Conservation (phyloP, 1,284 basidiomycete species). For the Boletus smithii region DNA sequence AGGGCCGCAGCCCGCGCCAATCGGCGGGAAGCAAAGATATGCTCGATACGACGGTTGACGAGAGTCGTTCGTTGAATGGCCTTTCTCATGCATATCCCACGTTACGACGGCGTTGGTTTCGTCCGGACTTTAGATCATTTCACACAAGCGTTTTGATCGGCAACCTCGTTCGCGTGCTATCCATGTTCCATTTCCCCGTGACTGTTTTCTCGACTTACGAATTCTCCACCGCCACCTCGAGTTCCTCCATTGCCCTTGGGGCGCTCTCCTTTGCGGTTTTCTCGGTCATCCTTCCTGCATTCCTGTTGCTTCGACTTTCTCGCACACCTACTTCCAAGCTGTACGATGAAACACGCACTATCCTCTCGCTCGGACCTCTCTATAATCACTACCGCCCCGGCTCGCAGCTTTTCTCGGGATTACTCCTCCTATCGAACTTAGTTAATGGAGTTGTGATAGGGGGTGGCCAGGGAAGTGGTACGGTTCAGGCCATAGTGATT, state of each 20-base stretch:
- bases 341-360: slow-evolving; percentile 89
- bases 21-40: slow-evolving; percentile 53
- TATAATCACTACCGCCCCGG: slow-evolving; percentile 95
- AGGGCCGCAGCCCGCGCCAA: slow-evolving; percentile 53
- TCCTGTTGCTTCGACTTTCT: slow-evolving; percentile 73
- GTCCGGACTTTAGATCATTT: slow-evolving; percentile 66
- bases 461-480: slow-evolving; percentile 85
- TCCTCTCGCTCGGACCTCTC: slow-evolving; percentile 89
- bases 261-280: slow-evolving; percentile 76
- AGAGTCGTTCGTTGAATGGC: slow-evolving; percentile 53
- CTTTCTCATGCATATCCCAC: slow-evolving; percentile 29
- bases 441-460: slow-evolving; percentile 83
- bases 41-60: slow-evolving; percentile 47
- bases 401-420: slow-evolving; percentile 82
- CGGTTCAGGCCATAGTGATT: slow-evolving; percentile 87
- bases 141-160: slow-evolving; percentile 79
- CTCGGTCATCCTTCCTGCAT: slow-evolving; percentile 73
- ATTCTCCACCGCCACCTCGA: slow-evolving; percentile 32
- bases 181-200: slow-evolving; percentile 92
- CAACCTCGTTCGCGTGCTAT: slow-evolving; percentile 85
- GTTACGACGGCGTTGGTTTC: slow-evolving; percentile 49
- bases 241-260: slow-evolving; percentile 63
- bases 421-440: slow-evolving; percentile 81
- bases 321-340: slow-evolving; percentile 84
- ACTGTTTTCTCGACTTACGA: slow-evolving; percentile 85